phyloP scores from a whole-genome alignment of 441 rosid species.

The Gossypium trilobum region DNA sequence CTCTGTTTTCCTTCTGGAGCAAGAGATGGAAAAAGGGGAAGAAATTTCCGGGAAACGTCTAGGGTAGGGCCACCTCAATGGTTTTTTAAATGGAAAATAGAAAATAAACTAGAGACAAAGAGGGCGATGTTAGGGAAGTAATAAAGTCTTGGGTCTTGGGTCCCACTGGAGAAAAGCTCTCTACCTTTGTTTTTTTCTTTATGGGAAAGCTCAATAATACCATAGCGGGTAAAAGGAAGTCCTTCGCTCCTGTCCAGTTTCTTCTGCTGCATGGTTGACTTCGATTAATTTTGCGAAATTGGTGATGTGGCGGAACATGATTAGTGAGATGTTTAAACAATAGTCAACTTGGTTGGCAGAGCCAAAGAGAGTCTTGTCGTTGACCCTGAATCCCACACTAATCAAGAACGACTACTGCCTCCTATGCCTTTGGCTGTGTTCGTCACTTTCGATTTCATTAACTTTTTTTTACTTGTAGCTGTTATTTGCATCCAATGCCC shows the following conservation, averaged over 20 bases:
- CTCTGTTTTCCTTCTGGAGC: background rate
- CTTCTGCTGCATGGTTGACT: background rate
- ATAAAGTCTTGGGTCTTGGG: conserved; percentile 7
- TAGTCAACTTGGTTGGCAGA: no score
- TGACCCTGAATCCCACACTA: no score
- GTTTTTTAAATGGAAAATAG: background rate
- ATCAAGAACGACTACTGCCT: no score
- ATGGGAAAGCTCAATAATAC: no score
- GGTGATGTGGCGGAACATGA: no score
- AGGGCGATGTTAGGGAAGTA: background rate
- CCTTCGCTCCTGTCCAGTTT: background rate
- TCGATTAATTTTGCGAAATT: background rate
- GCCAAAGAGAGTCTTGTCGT: no score
- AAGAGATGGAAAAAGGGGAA: background rate
- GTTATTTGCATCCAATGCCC: no score
- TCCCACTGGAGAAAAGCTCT: conserved; percentile 8
- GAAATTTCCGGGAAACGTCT: conserved; percentile 30
- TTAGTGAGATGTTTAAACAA: no score
- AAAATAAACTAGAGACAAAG: background rate
- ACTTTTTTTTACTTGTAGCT: no score
- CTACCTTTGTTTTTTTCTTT: no score
- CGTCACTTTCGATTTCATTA: no score
- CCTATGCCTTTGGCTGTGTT: no score
- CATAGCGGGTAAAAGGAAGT: background rate
- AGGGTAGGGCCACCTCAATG: background rate